These are phyloP conservation scores for Venturia nashicola DNA, from an alignment of 2,329 filamentous ascomycete species.

Conservation along the genomic window DNA sequence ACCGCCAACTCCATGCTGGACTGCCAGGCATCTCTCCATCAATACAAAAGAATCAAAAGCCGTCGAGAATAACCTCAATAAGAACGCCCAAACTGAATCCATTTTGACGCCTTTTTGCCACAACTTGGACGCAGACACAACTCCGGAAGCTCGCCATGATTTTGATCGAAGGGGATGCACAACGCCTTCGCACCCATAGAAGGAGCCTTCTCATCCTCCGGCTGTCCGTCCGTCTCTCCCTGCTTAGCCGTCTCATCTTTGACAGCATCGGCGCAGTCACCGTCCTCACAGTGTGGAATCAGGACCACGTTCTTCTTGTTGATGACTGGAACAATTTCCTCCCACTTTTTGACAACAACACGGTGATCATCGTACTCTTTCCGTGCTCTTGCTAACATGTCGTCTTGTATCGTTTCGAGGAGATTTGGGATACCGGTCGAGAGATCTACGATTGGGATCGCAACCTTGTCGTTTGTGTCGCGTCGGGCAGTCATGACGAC, in stretches of 20 bases:
- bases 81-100: conserved; percentile 72
- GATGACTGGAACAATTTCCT: conserved; percentile 78
- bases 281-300: conserved; percentile 77
- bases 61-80: background rate
- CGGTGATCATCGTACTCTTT: conserved; percentile 68
- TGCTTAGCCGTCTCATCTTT: conserved; percentile 88
- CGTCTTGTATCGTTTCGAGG: conserved; percentile 79
- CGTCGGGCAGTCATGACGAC: conserved; percentile 79
- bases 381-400: conserved; percentile 69
- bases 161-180: conserved; percentile 78
- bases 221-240: conserved; percentile 52
- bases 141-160: conserved; percentile 66
- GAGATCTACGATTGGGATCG: conserved; percentile 64
- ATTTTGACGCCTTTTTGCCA: conserved; percentile 61
- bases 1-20: background rate
- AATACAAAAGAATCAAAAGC: background rate
- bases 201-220: conserved; percentile 61
- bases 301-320: conserved; percentile 87
- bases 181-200: conserved; percentile 63
- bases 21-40: background rate
- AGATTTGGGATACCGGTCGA: conserved; percentile 62
- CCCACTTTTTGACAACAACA: conserved; percentile 71
- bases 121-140: conserved; percentile 91
- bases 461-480: conserved; percentile 71
- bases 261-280: conserved; percentile 83